These are phyloP conservation scores for Diospyros kaki DNA, from an alignment of 148 eudicot species.

Conservation along the genomic window DNA sequence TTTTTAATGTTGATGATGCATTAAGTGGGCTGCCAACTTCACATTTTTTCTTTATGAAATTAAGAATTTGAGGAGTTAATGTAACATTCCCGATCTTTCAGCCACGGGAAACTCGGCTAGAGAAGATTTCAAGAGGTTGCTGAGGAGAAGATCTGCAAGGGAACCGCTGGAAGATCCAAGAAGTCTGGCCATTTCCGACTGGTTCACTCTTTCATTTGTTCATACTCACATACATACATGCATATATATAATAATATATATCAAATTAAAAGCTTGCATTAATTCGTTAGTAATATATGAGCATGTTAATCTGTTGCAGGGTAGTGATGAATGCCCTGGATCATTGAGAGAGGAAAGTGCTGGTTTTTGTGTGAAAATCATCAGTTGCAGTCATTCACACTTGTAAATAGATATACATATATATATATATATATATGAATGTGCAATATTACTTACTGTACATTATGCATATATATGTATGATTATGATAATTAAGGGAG, in stretches of 20 bases:
- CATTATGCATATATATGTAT: not conserved
- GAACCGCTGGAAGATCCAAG: conserved; percentile 28
- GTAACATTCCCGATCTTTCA: not conserved
- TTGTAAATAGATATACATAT: not conserved
- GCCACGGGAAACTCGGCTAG: conserved; percentile 34
- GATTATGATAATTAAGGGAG: not conserved
- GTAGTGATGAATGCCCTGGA: conserved; percentile 70
- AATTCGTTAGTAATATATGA: not conserved
- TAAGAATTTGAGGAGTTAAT: no score
- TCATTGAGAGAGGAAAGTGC: conserved; percentile 33
- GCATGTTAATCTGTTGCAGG: conserved; percentile 33
- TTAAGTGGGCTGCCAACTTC: no score
- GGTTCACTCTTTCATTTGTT: conserved; percentile 27
- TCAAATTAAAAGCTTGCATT: not conserved
- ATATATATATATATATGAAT: not conserved
- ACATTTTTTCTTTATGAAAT: no score
- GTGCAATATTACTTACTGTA: no score
- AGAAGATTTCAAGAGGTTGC: conserved; percentile 38
- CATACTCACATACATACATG: no score
- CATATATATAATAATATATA: no score
- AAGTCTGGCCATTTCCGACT: conserved; percentile 54
- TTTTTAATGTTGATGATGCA: no score
- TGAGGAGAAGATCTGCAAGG: conserved; percentile 38
- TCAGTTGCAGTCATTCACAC: not conserved
- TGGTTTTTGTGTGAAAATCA: conserved; percentile 10